Evolutionary conservation across 345 rosid species (phyloP).

Genomic region (Arabidopsis thaliana): TAIR10.1 NC_003075.7:18133001-18133500

Average conservation of each 20-base stretch:
- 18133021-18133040: constrained; percentile 11
- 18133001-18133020: constrained; percentile 27
- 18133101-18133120: not conserved
- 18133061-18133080: constrained; percentile 1
- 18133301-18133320: not conserved
- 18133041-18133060: not conserved
- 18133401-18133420: not conserved
- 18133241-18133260: constrained; percentile 8
- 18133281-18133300: not conserved
- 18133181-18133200: constrained; percentile 18
- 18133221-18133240: not conserved
- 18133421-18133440: constrained; percentile 1
- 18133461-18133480: not conserved
- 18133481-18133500: not conserved
- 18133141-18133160: not conserved
- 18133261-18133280: constrained; percentile 20
- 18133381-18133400: constrained; percentile 6
- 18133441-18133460: not conserved
- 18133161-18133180: constrained; percentile 10
- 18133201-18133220: not conserved
- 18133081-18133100: not conserved
- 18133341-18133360: constrained; percentile 18
- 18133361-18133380: constrained; percentile 9
- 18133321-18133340: constrained; percentile 19
- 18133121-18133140: not conserved